phyloP scores from a whole-genome alignment of 2,329 filamentous ascomycete genomes.

The Colletotrichum echinochloae region DNA sequence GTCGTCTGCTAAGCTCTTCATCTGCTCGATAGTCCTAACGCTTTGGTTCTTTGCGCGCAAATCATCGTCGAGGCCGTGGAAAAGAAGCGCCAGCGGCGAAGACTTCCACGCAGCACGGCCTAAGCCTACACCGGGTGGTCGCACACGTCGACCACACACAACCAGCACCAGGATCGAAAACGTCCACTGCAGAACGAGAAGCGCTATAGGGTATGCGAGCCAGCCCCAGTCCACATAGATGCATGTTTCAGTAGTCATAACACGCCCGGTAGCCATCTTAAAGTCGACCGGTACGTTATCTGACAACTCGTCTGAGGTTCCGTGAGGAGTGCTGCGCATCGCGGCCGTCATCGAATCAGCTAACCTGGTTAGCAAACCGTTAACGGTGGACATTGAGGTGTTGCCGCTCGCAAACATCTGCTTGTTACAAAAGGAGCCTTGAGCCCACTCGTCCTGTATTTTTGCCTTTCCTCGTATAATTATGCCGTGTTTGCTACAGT shows the following conservation, averaged over 20 bases:
- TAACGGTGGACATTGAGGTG: not conserved
- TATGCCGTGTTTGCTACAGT: slow-evolving; percentile 8
- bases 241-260: not conserved
- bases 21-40: no score
- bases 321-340: not conserved
- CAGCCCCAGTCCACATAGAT: slow-evolving; percentile 11
- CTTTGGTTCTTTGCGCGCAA: no score
- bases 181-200: slow-evolving; percentile 10
- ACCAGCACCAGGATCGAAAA: slow-evolving; percentile 6
- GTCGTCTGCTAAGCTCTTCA: no score
- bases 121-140: no score
- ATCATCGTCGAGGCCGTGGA: no score
- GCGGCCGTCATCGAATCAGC: slow-evolving; percentile 5
- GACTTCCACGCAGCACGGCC: no score
- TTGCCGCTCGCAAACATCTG: not conserved
- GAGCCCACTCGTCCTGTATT: not conserved
- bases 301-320: not conserved
- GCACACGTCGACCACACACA: not conserved
- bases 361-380: not conserved
- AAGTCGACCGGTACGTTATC: not conserved
- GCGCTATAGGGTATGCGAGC: slow-evolving; percentile 7
- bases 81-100: no score
- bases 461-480: not conserved
- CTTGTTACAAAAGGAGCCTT: not conserved
- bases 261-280: not conserved